Evolutionary conservation across 208 protist species (phyloP).

Genomic region (Borovskyia barvae): DNA sequence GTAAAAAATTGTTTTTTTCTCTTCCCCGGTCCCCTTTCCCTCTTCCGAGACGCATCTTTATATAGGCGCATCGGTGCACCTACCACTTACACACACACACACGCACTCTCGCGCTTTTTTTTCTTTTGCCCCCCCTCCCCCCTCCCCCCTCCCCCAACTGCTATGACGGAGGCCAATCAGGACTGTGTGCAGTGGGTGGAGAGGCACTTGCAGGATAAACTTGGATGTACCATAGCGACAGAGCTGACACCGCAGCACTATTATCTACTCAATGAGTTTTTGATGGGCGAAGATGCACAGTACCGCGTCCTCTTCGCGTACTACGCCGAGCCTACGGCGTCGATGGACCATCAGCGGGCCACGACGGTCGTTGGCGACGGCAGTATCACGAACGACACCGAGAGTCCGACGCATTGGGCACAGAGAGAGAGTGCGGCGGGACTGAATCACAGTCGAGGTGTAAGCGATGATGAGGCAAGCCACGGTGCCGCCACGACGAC

Average conservation of each 20-base stretch:
- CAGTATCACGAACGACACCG: background rate
- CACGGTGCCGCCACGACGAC: background rate
- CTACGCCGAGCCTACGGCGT: constrained; percentile 32
- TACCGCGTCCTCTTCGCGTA: constrained; percentile 73
- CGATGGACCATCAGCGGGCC: background rate
- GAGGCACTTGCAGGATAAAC: constrained; percentile 52
- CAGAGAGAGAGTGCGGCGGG: constrained; percentile 3
- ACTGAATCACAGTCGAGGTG: constrained; percentile 17
- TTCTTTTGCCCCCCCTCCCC: background rate
- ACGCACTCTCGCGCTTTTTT: background rate
- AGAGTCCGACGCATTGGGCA: background rate
- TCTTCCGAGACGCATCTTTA: too few relatives aligned
- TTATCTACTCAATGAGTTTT: constrained; percentile 74
- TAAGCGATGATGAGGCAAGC: constrained; percentile 14
- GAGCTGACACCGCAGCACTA: constrained; percentile 54
- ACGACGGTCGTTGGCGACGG: background rate
- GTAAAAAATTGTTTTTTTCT: too few relatives aligned
- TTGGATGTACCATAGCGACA: constrained; percentile 34
- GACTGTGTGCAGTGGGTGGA: constrained; percentile 83
- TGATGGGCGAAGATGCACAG: constrained; percentile 75
- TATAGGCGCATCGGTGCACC: too few relatives aligned
- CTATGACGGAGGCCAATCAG: constrained; percentile 66
- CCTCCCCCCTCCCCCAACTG: background rate
- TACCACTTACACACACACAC: background rate
- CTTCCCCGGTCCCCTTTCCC: too few relatives aligned